Evolutionary conservation across 768 basidiomycete species (phyloP).

Genomic region (Mycena epipterygia): DNA sequence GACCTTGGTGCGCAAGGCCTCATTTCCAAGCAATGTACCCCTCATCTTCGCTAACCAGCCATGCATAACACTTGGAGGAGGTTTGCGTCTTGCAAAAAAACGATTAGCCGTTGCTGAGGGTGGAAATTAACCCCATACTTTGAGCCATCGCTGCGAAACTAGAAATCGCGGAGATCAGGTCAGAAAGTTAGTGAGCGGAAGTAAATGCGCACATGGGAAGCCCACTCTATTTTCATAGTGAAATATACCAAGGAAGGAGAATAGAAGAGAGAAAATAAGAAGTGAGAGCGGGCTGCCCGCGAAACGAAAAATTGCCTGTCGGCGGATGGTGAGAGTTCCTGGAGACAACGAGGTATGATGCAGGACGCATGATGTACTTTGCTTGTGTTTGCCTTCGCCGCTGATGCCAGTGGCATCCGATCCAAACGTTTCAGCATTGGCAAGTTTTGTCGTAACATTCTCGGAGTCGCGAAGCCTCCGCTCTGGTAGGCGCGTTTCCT

Average conservation of each 20-base stretch:
- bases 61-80: constrained; percentile 67
- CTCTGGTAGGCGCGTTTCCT: not conserved
- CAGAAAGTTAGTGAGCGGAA: not conserved
- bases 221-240: constrained; percentile 70
- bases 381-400: not conserved
- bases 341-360: not conserved
- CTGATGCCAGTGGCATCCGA: too few relatives aligned
- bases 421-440: not conserved
- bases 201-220: constrained; percentile 52
- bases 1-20: constrained; percentile 66
- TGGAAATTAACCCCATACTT: too few relatives aligned
- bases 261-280: constrained; percentile 16
- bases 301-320: not conserved
- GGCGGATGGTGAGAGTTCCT: not conserved
- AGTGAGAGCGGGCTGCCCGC: not conserved
- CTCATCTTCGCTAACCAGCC: constrained; percentile 87
- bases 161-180: not conserved
- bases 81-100: constrained; percentile 29
- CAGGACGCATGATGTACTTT: not conserved
- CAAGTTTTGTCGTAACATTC: not conserved
- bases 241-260: constrained; percentile 21
- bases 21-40: constrained; percentile 77
- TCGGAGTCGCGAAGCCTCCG: constrained; percentile 15
- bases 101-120: too few relatives aligned
- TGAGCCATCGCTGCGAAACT: constrained; percentile 35